Evolutionary conservation across 2,329 filamentous ascomycete genomes (phyloP), one percentile per base, ranked within the genome.

Genomic region (Pseudofabraea citricarpa): DNA sequence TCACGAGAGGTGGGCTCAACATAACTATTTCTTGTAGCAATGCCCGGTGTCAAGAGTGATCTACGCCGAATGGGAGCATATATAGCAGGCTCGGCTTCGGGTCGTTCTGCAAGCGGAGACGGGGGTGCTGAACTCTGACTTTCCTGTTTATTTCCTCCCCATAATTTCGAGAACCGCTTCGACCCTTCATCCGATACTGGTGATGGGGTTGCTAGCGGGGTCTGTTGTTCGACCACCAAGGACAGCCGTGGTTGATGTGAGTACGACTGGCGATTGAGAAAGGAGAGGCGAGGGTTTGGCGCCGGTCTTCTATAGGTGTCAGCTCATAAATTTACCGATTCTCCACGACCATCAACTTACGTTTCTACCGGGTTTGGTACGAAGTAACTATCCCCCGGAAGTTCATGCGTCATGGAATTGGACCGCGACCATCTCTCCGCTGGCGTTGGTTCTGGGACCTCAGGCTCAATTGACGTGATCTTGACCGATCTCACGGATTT

Each of bases 41-140:
- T 48, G 18, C 58, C 60, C 44, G 56, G 60, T 24, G 57, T 56
- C 19, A 55, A 45, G 13, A 62, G 49, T 16, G 59, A 62, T 9
- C 57, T 46, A 16, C 59, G 50, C 35, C 60, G 47, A 18, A 58
- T 59, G 3, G 56, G 56, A 2, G 44, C 48, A 46, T 56, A 59
- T 38, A 56, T 8, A 10, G 21, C 7, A 7, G 35, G 18, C 19
- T 37, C 35, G 3, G 35, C 19, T n/a, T 22, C 21, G 12, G n/a
- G 19, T 37, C 35, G 35, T n/a, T 37, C 35, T 2, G 35, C 19
- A 22, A 37, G 21, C 3, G 35, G 35, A n/a, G 35, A 37, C 19
- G 35, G 13, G 2, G 35, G 33, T n/a, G 49, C 40, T 6, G 50
- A 42, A 21, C 56, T 52, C 9, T 56, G 56, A 27, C 49, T 47